A percentile compares a stretch with the other conserved stretches of the same genome.
These are phyloP conservation scores for Phalaenopsis equestris DNA, from an alignment of 106 monocot genomes.

Conservation along the genomic window DNA sequence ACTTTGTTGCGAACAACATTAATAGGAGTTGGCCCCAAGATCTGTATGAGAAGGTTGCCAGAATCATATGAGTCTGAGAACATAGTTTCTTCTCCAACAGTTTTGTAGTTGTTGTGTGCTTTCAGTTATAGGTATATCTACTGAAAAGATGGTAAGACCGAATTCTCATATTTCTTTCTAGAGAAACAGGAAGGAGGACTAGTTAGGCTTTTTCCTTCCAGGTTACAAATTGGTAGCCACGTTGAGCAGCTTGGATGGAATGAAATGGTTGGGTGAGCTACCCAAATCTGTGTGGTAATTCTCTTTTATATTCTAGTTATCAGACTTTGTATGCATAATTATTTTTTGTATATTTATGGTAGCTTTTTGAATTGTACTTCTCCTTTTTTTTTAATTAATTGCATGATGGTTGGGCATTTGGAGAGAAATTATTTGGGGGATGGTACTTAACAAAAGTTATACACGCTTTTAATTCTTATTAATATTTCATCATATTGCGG, in stretches of 20 bases:
- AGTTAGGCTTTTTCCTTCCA: not conserved
- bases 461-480: too few relatives aligned
- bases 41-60: conserved; percentile 79
- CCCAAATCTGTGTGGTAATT: not conserved
- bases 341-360: too few relatives aligned
- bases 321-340: too few relatives aligned
- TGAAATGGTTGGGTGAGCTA: not conserved
- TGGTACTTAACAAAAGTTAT: too few relatives aligned
- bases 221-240: too few relatives aligned
- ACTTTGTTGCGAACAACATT: conserved; percentile 87
- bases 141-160: not conserved
- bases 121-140: not conserved
- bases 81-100: too few relatives aligned
- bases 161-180: not conserved
- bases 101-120: not conserved
- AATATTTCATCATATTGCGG: too few relatives aligned
- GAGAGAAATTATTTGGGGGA: too few relatives aligned
- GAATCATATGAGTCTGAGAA: conserved; percentile 35
- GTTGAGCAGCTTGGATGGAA: not conserved
- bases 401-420: too few relatives aligned
- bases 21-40: conserved; percentile 84
- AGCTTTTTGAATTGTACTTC: too few relatives aligned
- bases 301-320: not conserved
- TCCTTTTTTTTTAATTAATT: too few relatives aligned
- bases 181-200: not conserved